These are phyloP conservation scores for Straminergon stramineum DNA, from an alignment of 225 moss, liverwort and hornwort species.

Conservation along the genomic window DNA sequence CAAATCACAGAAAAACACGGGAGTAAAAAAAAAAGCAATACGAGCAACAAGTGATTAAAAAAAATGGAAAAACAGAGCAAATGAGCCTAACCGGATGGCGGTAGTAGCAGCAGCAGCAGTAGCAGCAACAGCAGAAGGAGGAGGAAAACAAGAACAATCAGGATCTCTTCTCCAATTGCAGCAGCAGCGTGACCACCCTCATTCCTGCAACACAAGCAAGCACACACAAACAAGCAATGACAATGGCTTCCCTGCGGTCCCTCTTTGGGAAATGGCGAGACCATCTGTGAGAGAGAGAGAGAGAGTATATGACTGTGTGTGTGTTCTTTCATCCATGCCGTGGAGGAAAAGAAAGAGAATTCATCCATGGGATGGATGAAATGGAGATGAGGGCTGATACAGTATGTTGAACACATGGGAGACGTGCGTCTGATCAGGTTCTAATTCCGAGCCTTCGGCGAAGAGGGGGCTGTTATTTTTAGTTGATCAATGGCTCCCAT, in stretches of 20 bases:
- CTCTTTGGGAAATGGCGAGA: not conserved
- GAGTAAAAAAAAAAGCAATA: not conserved
- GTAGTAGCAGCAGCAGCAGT: not conserved
- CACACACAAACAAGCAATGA: not conserved
- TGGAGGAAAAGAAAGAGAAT: not conserved
- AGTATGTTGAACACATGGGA: not conserved
- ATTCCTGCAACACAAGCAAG: not conserved
- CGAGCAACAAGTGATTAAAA: not conserved
- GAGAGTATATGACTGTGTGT: too few relatives aligned
- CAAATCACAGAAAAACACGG: not conserved
- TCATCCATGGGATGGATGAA: not conserved
- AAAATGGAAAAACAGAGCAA: not conserved
- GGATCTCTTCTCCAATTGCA: not conserved
- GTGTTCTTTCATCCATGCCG: not conserved
- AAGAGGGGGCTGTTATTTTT: not conserved
- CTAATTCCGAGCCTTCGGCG: not conserved
- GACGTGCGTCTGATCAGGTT: not conserved
- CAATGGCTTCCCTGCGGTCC: not conserved
- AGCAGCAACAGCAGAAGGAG: not conserved
- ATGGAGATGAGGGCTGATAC: not conserved
- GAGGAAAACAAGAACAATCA: not conserved
- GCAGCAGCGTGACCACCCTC: not conserved
- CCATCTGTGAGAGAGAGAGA: not conserved
- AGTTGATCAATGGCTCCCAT: not conserved
- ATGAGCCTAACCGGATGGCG: not conserved